Conservation (phyloP, 345 rosid species). For the Syzygium jambos region DNA sequence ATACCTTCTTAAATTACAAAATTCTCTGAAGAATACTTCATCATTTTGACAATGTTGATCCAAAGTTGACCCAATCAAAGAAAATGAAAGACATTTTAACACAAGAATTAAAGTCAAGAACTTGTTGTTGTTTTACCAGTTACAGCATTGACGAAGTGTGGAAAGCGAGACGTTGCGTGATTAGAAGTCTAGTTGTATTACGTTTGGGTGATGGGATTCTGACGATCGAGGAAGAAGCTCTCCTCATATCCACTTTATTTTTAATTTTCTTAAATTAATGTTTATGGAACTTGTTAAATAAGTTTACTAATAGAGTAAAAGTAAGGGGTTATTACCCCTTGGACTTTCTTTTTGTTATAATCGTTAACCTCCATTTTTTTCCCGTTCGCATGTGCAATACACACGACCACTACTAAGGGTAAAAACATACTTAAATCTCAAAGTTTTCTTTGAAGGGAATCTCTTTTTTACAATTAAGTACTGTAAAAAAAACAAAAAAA, state of each 20-base stretch:
- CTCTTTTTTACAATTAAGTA: not conserved
- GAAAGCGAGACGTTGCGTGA: not conserved
- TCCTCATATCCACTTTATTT: not conserved
- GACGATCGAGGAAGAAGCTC: not conserved
- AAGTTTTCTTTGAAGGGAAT: no score
- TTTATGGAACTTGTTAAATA: not conserved
- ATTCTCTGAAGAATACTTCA: not conserved
- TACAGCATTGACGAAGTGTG: not conserved
- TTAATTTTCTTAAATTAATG: not conserved
- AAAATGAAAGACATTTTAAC: not conserved
- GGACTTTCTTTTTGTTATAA: not conserved
- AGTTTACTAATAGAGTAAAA: not conserved
- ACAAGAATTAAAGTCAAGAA: not conserved
- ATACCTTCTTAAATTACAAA: not conserved
- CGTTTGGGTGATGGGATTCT: not conserved
- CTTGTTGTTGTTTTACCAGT: not conserved
- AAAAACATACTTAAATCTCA: no score
- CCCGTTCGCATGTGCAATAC: not conserved
- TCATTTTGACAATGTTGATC: not conserved
- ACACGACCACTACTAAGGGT: no score
- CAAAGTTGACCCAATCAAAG: not conserved
- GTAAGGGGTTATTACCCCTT: not conserved
- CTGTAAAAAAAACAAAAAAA: not conserved
- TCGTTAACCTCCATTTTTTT: not conserved
- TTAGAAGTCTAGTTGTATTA: not conserved